Conservation (phyloP, 768 basidiomycete species). For the Russula earlei region DNA sequence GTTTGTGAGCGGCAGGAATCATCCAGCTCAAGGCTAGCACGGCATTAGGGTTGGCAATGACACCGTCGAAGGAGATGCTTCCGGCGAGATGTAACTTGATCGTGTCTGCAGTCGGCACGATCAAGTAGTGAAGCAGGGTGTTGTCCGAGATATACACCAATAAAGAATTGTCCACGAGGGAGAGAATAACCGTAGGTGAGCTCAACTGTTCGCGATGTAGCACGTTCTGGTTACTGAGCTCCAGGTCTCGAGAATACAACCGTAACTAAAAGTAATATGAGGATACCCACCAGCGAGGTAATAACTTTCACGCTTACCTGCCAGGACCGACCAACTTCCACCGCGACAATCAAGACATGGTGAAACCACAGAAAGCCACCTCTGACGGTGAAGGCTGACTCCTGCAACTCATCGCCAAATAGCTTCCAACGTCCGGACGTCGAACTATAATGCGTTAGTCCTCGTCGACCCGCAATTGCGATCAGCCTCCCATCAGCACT, state of each 20-base stretch:
- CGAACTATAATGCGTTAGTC: constrained; percentile 89
- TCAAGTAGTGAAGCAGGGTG: constrained; percentile 84
- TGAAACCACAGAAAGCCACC: constrained; percentile 97
- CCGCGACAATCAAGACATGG: constrained; percentile 85
- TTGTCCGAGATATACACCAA: constrained; percentile 94
- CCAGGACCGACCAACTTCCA: constrained; percentile 71
- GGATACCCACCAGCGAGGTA: background rate
- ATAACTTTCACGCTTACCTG: constrained; percentile 40
- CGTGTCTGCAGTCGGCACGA: constrained; percentile 71
- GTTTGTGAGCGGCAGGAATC: constrained; percentile 87
- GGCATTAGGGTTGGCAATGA: constrained; percentile 72
- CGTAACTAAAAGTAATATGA: constrained; percentile 52
- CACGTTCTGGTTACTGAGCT: constrained; percentile 73
- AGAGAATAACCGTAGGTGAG: constrained; percentile 76
- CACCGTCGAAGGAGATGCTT: constrained; percentile 87
- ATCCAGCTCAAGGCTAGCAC: constrained; percentile 95
- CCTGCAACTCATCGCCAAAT: constrained; percentile 73
- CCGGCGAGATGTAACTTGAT: constrained; percentile 88
- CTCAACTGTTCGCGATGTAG: constrained; percentile 71
- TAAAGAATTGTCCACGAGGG: constrained; percentile 89
- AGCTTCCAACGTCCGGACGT: constrained; percentile 93
- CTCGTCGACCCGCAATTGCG: constrained; percentile 85
- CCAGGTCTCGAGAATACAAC: constrained; percentile 87
- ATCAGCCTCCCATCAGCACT: constrained; percentile 86
- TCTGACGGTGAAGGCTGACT: constrained; percentile 76